Evolutionary conservation across 2,329 filamentous ascomycete genomes (phyloP), one percentile per base, ranked within the genome.

Genomic region (Penicillium sp.): DNA sequence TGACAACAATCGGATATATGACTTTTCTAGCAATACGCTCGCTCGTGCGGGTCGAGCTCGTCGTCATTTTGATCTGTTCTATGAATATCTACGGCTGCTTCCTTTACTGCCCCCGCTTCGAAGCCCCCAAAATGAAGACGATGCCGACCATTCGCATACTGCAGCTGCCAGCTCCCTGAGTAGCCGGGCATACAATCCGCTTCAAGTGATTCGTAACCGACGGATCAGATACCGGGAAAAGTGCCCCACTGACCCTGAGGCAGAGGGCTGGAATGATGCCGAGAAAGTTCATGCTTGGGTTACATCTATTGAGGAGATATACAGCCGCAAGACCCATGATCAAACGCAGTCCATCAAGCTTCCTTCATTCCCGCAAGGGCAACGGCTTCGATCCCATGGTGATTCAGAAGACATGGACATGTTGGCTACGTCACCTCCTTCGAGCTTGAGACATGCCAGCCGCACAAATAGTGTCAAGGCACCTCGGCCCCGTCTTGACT

Each of bases 161-260:
- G 59, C 68, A 0, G 62, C 68, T 50, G 69, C 72, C 54, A 62
- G 72, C 42, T 57, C 72, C 52, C 66, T 47, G 27, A 41, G 85
- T 6, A 87, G 87, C 4, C 84, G 91, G 45, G 73, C 77, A 2
- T 97, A 97, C 66, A 95, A 98, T 66, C 93, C 92, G 4, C 72
- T 98, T 23, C 93, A 97, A 68, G 89, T 89, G 60, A 87, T 97
- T 47, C 85, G 93, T 18, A 97, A 98, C 65, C 81, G 92, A 42
- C 92, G 91, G 66, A 81, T 93, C 10, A 81, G 93, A 54, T 86
- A 86, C 24, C 81, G 91, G 13, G 88, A 95, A 70, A 81, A 88
- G 35, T 84, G 81, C 56, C 72, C 80, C 0, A 84, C 95, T 29
- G 82, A 93, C 61, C 83, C 87, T 13, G 83, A 89, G 54, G 77